A percentile compares a stretch with the other conserved stretches of the same genome.
These are phyloP conservation scores for Phylloporus sp. DNA, from an alignment of 768 basidiomycete species.

Conservation along the genomic window DNA sequence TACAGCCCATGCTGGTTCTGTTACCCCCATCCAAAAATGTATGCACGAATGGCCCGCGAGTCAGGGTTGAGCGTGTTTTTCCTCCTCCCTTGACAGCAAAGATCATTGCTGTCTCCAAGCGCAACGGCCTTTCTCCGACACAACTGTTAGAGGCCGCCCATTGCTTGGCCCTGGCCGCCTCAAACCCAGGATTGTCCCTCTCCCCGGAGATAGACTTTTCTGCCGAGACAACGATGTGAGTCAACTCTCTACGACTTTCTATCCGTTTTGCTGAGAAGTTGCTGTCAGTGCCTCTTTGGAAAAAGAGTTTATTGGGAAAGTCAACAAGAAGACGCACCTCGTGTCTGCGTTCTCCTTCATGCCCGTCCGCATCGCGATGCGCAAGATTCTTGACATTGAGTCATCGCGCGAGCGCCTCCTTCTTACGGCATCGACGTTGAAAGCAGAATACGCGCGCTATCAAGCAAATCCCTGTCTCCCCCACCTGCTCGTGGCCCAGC, in stretches of 20 bases:
- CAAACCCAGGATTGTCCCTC: conserved; percentile 1
- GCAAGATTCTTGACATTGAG: neutral
- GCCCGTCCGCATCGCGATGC: conserved; percentile 4
- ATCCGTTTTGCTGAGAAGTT: neutral
- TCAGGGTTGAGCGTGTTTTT: conserved; percentile 5
- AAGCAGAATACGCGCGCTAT: neutral
- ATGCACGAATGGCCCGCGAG: neutral
- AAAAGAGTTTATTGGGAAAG: neutral
- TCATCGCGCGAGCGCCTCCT: conserved; percentile 1
- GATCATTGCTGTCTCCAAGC: conserved; percentile 4
- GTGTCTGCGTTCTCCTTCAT: neutral
- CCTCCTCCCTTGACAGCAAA: neutral
- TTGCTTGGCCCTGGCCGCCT: conserved; percentile 9
- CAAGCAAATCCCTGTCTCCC: conserved; percentile 1
- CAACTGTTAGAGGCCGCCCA: conserved; percentile 15
- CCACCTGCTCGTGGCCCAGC: conserved; percentile 1
- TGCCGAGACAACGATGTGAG: conserved; percentile 6
- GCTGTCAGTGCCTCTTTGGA: conserved; percentile 2
- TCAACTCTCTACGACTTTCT: neutral
- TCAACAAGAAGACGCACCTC: conserved; percentile 4
- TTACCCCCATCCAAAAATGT: neutral
- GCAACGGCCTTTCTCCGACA: neutral
- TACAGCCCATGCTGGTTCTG: neutral
- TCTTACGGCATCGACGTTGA: neutral
- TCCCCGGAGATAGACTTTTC: conserved; percentile 2